Evolutionary conservation across 164 flowering plant genomes (phyloP).

Genomic region (Litsea cubeba): DNA sequence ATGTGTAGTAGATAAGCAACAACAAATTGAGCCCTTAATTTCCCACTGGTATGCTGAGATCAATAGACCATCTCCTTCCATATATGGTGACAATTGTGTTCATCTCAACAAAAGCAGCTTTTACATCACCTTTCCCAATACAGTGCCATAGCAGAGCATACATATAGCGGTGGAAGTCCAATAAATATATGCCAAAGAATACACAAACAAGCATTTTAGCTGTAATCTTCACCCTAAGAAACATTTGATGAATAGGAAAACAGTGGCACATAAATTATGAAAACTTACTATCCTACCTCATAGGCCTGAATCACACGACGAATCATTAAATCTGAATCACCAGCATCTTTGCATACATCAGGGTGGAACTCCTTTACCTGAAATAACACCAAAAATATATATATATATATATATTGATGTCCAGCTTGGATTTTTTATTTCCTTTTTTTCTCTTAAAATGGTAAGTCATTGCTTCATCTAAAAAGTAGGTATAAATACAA

Average conservation of each 20-base stretch:
- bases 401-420: background rate
- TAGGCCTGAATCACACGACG: constrained; percentile 79
- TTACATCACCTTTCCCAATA: background rate
- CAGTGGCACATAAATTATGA: background rate
- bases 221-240: constrained; percentile 3
- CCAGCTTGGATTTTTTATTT: too few species aligned
- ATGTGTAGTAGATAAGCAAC: background rate
- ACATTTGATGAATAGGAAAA: background rate
- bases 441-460: too few species aligned
- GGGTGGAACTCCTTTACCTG: constrained; percentile 93
- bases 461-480: too few species aligned
- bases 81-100: background rate
- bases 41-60: background rate
- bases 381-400: background rate
- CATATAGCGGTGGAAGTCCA: background rate
- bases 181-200: background rate
- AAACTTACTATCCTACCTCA: constrained; percentile 42
- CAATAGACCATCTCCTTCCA: background rate
- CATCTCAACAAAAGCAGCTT: background rate
- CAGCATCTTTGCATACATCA: constrained; percentile 52
- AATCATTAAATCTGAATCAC: constrained; percentile 59
- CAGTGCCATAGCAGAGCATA: background rate
- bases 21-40: background rate
- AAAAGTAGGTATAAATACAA: too few species aligned
- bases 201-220: background rate